Conservation (phyloP, 1,284 basidiomycete species). For the Tausonia pullulans region DNA sequence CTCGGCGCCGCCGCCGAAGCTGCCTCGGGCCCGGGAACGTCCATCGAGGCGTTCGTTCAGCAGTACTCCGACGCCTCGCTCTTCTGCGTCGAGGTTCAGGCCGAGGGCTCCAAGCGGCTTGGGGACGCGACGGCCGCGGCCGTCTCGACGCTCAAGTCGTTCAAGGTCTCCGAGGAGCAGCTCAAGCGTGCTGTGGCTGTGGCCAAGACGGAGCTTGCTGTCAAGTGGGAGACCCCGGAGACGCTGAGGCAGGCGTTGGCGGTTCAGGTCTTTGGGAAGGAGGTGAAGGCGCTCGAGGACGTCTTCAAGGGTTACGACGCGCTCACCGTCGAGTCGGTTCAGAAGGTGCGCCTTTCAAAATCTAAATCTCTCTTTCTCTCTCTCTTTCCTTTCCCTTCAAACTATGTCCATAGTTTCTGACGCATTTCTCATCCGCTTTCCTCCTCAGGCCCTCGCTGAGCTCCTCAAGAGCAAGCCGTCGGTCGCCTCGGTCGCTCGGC, state of each 20-base stretch:
- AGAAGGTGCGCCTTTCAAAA: conserved; percentile 23
- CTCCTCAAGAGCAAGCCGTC: conserved; percentile 66
- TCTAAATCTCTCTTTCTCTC: neutral
- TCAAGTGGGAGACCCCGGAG: conserved; percentile 54
- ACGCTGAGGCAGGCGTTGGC: conserved; percentile 52
- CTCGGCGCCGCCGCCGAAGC: conserved; percentile 42
- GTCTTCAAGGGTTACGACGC: conserved; percentile 26
- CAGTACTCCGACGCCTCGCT: conserved; percentile 86
- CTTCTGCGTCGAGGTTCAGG: conserved; percentile 66
- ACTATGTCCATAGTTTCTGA: too few species aligned
- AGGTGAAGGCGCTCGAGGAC: conserved; percentile 38
- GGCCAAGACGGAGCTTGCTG: conserved; percentile 72
- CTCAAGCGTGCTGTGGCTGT: conserved; percentile 70
- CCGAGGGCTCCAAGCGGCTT: conserved; percentile 23
- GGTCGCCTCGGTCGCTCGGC: conserved; percentile 71
- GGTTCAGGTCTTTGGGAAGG: conserved; percentile 48
- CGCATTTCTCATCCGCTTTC: neutral
- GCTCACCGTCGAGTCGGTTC: conserved; percentile 16
- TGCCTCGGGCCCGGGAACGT: conserved; percentile 31
- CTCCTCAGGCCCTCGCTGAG: conserved; percentile 18
- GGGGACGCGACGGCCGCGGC: conserved; percentile 31
- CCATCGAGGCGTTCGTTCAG: conserved; percentile 61
- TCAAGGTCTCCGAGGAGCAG: conserved; percentile 53
- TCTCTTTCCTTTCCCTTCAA: neutral
- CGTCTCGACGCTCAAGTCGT: conserved; percentile 47